Evolutionary conservation across 495 filamentous ascomycete genomes (phyloP), one percentile per base, ranked within the genome.

Genomic region (Paragyromitra xinjiangensis): DNA sequence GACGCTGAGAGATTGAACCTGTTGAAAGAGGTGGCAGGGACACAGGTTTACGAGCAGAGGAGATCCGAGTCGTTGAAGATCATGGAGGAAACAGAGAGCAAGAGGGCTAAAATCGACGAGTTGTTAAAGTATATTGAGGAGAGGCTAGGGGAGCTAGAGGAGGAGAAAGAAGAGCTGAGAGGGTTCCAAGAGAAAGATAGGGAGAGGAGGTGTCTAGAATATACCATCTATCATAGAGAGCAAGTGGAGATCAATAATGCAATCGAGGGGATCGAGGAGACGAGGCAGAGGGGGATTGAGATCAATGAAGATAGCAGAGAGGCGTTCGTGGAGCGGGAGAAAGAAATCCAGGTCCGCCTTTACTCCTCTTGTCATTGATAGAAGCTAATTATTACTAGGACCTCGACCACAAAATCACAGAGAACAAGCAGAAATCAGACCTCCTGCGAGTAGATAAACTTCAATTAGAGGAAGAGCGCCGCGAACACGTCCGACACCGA

Each of bases 1-100:
- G 95, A 99, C 81, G 88, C 89, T 1, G 94, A 97, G 80, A 88
- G 95, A 65, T 83, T 99, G 74, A 93, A 91, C 64, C 85, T 99
- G 37, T 85, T 99, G 67, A 99, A 99, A 84, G 95, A 99, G 80
- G 96, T 99, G 24, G 96, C 95, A 1, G 95, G 95, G 56, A 98
- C 95, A 4, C 93, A 97, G 81, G 93, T 97, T 34, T 99, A 99
- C 84, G 95, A 99, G 84, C 91, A 93, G 48, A 90, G 94, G 67
- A 87, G 96, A 63, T 87, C 92, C 22, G 94, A 98, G 83, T 95
- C 92, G 40, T 84, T 97, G 74, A 97, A 96, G 84, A 97, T 99
- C 81, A 98, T 99, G 94, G 88, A 90, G 62, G 96, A 98, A 72
- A 98, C 95, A 12, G 94, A 95, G 82, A 97, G 92, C 83, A 98